A percentile compares a stretch with the other conserved stretches of the same genome.
These are phyloP conservation scores for Eucalyptus lansdowneana DNA, from an alignment of 345 rosid species.

Conservation along the genomic window DNA sequence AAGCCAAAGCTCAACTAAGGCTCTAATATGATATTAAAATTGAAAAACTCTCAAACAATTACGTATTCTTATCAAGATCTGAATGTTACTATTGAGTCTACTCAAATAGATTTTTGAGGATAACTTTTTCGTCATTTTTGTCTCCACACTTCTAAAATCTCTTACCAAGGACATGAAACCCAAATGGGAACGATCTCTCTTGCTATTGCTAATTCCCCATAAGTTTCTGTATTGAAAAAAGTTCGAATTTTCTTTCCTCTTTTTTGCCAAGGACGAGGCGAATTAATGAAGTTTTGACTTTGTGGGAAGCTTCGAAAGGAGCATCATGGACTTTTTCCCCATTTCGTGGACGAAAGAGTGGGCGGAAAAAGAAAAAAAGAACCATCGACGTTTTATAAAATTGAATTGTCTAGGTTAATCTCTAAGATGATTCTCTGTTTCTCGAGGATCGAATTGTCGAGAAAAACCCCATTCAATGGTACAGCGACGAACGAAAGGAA, in stretches of 20 bases:
- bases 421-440: not conserved
- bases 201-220: not conserved
- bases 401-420: not conserved
- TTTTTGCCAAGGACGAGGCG: not conserved
- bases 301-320: not conserved
- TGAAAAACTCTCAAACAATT: not conserved
- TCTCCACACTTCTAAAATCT: not conserved
- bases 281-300: not conserved
- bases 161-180: not conserved
- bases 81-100: fast-evolving
- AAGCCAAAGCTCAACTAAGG: not conserved
- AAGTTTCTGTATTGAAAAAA: not conserved
- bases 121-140: not conserved
- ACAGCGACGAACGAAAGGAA: not conserved
- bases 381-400: not conserved
- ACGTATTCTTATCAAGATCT: fast-evolving
- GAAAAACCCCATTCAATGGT: not conserved
- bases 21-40: not conserved
- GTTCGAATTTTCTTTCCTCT: not conserved
- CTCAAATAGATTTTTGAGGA: too few species aligned
- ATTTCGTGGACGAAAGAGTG: not conserved
- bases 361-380: not conserved
- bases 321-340: not conserved
- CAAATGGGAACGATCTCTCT: not conserved
- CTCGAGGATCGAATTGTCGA: not conserved